Percentiles rank a stretch among this genome's conserved stretches.
Evolutionary conservation across 768 basidiomycete genomes (phyloP).

Genomic region (Leccinum disarticulatum): DNA sequence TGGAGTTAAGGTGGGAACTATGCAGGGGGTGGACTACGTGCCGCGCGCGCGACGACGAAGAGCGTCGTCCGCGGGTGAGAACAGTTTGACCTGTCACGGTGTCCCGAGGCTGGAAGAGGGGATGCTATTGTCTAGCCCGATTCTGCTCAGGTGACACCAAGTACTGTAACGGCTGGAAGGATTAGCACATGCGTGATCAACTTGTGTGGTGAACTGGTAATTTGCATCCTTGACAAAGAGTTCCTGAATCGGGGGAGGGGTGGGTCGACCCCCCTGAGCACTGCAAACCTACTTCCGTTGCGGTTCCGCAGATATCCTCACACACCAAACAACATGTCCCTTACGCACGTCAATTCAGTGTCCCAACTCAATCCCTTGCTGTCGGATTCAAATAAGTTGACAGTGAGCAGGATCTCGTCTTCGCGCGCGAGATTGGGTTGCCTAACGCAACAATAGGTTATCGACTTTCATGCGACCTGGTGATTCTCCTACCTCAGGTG

Average conservation of each 20-base stretch:
- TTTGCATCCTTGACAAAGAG: too few species aligned
- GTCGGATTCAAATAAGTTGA: conserved; percentile 60
- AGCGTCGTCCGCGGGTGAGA: conserved; percentile 50
- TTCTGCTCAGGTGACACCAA: conserved; percentile 2
- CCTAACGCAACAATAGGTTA: conserved; percentile 50
- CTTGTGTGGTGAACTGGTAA: too few species aligned
- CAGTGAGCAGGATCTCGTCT: conserved; percentile 40
- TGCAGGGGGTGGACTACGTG: conserved; percentile 7
- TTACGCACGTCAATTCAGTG: conserved; percentile 62
- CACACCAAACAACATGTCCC: conserved; percentile 42
- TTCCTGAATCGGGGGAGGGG: too few species aligned
- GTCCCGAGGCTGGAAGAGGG: background rate
- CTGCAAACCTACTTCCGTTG: too few species aligned
- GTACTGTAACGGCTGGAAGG: background rate
- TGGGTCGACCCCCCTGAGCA: too few species aligned
- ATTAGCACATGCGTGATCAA: background rate
- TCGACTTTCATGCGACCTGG: conserved; percentile 88
- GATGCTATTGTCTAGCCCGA: background rate
- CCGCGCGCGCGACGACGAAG: conserved; percentile 37
- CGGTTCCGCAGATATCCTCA: conserved; percentile 24
- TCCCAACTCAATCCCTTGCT: conserved; percentile 49
- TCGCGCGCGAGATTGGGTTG: background rate
- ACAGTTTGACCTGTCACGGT: conserved; percentile 13
- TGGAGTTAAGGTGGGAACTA: background rate
- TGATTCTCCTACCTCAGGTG: conserved; percentile 30